These are phyloP conservation scores for Brassica rapa DNA, from an alignment of 345 rosid species.

Conservation along the genomic window DNA sequence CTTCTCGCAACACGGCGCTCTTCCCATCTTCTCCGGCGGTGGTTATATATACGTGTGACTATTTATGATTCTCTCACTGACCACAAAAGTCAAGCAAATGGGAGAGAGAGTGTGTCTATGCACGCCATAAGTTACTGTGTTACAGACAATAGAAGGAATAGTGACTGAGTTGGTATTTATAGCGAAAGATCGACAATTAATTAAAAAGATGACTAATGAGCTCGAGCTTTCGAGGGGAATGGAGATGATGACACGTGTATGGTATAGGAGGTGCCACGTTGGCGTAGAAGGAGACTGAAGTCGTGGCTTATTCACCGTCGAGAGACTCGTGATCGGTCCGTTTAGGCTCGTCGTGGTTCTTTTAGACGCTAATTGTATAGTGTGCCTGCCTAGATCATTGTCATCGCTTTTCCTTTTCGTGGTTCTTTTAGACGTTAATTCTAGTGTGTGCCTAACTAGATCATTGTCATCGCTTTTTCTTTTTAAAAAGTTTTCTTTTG, in stretches of 20 bases:
- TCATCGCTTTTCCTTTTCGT: conserved; percentile 35
- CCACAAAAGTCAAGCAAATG: conserved; percentile 3
- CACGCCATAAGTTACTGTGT: conserved; percentile 5
- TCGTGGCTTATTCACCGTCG: conserved; percentile 74
- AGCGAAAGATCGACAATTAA: conserved; percentile 12
- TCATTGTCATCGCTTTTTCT: background rate
- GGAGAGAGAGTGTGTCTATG: background rate
- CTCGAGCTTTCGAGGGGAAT: conserved; percentile 11
- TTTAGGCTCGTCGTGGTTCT: conserved; percentile 50
- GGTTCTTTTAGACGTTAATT: conserved; percentile 28
- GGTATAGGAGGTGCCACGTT: conserved; percentile 14
- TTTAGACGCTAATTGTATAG: conserved; percentile 21
- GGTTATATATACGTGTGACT: conserved; percentile 49
- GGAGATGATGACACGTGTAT: conserved; percentile 49
- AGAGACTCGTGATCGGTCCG: conserved; percentile 44
- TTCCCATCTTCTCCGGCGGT: conserved; percentile 56
- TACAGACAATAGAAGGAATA: background rate
- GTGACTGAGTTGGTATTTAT: conserved; percentile 35
- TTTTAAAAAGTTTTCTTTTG: background rate
- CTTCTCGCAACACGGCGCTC: conserved; percentile 47
- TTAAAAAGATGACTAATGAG: background rate
- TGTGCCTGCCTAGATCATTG: background rate
- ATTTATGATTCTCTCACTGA: background rate
- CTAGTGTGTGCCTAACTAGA: background rate
- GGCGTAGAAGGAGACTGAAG: conserved; percentile 20